A percentile compares a stretch with the other conserved stretches of the same genome.
These are phyloP conservation scores for Arabidopsis arenosa DNA, from an alignment of 345 rosid species.

Conservation along the genomic window DNA sequence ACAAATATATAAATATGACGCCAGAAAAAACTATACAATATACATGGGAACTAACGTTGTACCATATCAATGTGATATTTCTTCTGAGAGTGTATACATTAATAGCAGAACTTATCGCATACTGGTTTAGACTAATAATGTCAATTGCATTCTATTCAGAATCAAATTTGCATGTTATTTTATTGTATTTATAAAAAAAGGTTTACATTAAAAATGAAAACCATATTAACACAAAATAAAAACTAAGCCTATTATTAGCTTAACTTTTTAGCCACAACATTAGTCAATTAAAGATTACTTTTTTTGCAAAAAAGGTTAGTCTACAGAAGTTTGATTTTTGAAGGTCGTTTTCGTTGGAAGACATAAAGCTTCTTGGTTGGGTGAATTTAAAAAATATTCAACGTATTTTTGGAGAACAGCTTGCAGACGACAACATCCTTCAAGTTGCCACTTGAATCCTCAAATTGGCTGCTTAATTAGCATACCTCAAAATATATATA, in stretches of 20 bases:
- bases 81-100: not conserved
- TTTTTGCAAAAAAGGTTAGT: not conserved
- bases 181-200: too few relatives aligned
- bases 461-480: constrained; percentile 40
- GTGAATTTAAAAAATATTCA: constrained; percentile 39
- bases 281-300: not conserved
- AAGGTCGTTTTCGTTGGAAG: constrained; percentile 31
- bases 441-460: constrained; percentile 35
- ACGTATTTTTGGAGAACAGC: constrained; percentile 41
- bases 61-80: not conserved
- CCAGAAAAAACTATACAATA: not conserved
- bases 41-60: constrained; percentile 7
- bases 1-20: constrained; percentile 3
- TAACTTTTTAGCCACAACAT: not conserved
- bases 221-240: not conserved
- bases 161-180: too few relatives aligned
- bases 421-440: constrained; percentile 31
- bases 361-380: constrained; percentile 44
- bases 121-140: too few relatives aligned
- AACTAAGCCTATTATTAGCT: not conserved
- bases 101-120: not conserved
- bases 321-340: not conserved
- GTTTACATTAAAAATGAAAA: not conserved
- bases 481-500: constrained; percentile 8
- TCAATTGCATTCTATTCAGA: too few relatives aligned